Conservation (phyloP, 2,329 filamentous ascomycete genomes). For the Ploettnerulaceae sp. region DNA sequence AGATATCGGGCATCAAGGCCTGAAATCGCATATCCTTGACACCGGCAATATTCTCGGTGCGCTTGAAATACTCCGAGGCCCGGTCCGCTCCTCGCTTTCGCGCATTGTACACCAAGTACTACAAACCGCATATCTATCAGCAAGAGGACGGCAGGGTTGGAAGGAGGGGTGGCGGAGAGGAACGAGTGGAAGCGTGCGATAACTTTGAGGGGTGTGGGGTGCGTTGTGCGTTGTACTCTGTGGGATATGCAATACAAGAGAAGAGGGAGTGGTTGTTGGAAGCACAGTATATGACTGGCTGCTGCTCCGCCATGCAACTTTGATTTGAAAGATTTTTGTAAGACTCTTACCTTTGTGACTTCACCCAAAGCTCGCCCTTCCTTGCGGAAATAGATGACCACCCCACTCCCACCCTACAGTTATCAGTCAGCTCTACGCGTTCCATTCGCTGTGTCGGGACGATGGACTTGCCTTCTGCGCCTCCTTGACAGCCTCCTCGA, state of each 20-base stretch:
- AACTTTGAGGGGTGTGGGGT: not conserved
- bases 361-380: constrained; percentile 92
- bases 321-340: constrained; percentile 37
- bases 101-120: constrained; percentile 65
- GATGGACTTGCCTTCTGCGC: constrained; percentile 60
- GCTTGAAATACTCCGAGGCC: constrained; percentile 90
- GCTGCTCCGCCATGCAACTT: constrained; percentile 62
- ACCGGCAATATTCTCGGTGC: constrained; percentile 97
- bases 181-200: no score
- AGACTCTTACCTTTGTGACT: constrained; percentile 51
- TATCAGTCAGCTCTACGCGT: constrained; percentile 8
- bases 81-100: constrained; percentile 73
- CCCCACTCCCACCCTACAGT: constrained; percentile 24
- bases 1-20: constrained; percentile 93
- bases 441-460: not conserved
- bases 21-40: constrained; percentile 98
- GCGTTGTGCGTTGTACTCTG: constrained; percentile 52
- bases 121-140: constrained; percentile 8
- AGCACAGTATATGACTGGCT: constrained; percentile 42
- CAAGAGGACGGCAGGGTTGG: not conserved
- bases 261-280: constrained; percentile 12
- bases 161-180: not conserved
- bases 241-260: constrained; percentile 16
- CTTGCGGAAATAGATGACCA: constrained; percentile 96
- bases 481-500: constrained; percentile 95